Evolutionary conservation across 495 filamentous ascomycete species (phyloP).

Genomic region (Hapsidospora chrysogenum): DNA sequence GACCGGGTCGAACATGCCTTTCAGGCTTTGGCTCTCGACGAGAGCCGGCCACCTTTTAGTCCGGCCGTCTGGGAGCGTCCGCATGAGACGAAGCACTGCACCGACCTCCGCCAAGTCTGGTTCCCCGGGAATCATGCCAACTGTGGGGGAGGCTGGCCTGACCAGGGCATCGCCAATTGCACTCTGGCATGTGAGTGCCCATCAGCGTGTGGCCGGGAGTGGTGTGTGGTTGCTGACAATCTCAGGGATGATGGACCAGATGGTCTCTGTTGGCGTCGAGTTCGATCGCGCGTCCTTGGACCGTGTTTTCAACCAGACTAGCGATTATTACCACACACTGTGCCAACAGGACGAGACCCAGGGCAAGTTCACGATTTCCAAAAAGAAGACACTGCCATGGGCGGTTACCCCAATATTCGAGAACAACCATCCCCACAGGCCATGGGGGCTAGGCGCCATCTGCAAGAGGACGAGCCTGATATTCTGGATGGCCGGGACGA

Average conservation of each 20-base stretch:
- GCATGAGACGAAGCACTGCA: conserved; percentile 16
- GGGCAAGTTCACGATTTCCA: background rate
- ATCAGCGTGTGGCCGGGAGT: background rate
- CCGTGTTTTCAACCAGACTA: conserved; percentile 26
- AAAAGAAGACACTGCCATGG: conserved; percentile 18
- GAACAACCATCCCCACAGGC: conserved; percentile 30
- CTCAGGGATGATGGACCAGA: conserved; percentile 48
- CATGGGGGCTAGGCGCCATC: conserved; percentile 43
- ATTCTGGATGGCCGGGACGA: conserved; percentile 34
- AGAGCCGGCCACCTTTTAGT: conserved; percentile 43
- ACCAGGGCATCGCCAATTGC: conserved; percentile 39
- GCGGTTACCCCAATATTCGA: conserved; percentile 26
- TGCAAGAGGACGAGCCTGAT: conserved; percentile 26
- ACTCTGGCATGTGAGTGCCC: conserved; percentile 42
- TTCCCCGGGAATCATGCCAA: conserved; percentile 56
- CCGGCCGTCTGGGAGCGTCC: conserved; percentile 45
- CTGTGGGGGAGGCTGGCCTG: conserved; percentile 38
- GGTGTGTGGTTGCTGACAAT: conserved; percentile 1
- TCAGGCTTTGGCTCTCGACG: conserved; percentile 59
- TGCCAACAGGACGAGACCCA: conserved; percentile 10
- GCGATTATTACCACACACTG: conserved; percentile 21
- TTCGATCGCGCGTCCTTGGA: conserved; percentile 35
- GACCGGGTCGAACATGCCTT: conserved; percentile 49
- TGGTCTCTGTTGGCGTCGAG: conserved; percentile 41
- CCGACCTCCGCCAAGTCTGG: conserved; percentile 53